phyloP scores from a whole-genome alignment of 2,329 filamentous ascomycete species.

The Lachnellula arida region DNA sequence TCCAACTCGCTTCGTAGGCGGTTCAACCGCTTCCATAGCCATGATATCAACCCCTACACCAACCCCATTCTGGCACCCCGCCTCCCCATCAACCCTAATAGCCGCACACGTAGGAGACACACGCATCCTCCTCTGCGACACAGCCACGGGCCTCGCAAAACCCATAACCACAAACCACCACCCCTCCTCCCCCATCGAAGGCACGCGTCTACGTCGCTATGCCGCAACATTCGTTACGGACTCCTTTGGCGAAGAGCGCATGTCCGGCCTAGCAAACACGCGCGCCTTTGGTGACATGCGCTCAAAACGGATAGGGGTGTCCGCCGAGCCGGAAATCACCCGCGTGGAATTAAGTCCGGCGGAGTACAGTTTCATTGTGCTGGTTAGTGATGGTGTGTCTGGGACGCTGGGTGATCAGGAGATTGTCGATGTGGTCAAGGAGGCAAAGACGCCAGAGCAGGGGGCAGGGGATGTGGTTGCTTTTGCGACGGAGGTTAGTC shows the following conservation, averaged over 20 bases:
- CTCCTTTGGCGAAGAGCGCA: slow-evolving; percentile 95
- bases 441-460: slow-evolving; percentile 85
- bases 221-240: slow-evolving; percentile 86
- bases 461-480: slow-evolving; percentile 73
- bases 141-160: slow-evolving; percentile 71
- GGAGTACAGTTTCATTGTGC: slow-evolving; percentile 82
- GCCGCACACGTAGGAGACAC: slow-evolving; percentile 94
- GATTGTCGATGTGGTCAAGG: slow-evolving; percentile 92
- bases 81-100: slow-evolving; percentile 75
- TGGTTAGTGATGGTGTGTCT: slow-evolving; percentile 85
- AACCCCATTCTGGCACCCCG: slow-evolving; percentile 92
- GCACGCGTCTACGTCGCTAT: slow-evolving; percentile 77
- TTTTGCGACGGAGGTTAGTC: slow-evolving; percentile 77
- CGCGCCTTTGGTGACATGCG: slow-evolving; percentile 90
- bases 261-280: slow-evolving; percentile 88
- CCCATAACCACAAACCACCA: slow-evolving; percentile 90
- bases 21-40: slow-evolving; percentile 84
- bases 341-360: slow-evolving; percentile 75
- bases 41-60: slow-evolving; percentile 90
- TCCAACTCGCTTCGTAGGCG: slow-evolving; percentile 77
- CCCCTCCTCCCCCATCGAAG: slow-evolving; percentile 80
- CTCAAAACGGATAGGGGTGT: slow-evolving; percentile 88
- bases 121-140: slow-evolving; percentile 83
- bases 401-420: slow-evolving; percentile 87
- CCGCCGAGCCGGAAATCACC: slow-evolving; percentile 84